phyloP scores from a whole-genome alignment of 2,329 filamentous ascomycete genomes.

The Fusarium stilboides region DNA sequence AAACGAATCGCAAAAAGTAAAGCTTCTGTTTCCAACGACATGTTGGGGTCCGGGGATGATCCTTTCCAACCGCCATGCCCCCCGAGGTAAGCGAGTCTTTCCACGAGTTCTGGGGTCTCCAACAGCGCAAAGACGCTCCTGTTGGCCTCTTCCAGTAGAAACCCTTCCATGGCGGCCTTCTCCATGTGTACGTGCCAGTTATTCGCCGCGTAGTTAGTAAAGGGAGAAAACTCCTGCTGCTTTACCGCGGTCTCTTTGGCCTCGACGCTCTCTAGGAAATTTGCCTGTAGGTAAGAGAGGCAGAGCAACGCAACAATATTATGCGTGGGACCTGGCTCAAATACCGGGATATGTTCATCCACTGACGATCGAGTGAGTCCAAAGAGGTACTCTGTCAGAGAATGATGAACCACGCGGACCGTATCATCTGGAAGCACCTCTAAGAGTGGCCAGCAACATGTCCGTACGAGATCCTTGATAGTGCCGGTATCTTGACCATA shows the following conservation, averaged over 20 bases:
- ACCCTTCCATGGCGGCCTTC: fast-evolving
- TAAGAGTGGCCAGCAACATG: conserved; percentile 22
- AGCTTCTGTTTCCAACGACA: too few relatives aligned
- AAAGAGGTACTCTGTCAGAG: conserved; percentile 36
- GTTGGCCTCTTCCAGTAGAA: background rate
- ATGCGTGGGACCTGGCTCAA: conserved; percentile 21
- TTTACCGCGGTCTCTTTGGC: background rate
- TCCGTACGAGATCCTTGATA: conserved; percentile 22
- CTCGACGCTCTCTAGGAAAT: conserved; percentile 1
- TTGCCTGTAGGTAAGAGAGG: conserved; percentile 22
- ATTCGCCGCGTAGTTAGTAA: background rate
- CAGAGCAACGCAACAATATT: conserved; percentile 22
- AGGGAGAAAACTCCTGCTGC: background rate
- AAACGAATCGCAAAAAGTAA: too few relatives aligned
- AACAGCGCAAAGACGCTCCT: background rate
- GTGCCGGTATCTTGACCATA: conserved; percentile 1
- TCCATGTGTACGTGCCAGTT: background rate
- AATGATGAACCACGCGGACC: conserved; percentile 39
- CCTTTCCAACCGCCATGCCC: too few relatives aligned
- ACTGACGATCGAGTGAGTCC: conserved; percentile 5
- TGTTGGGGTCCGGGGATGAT: too few relatives aligned
- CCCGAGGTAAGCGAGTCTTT: too few relatives aligned
- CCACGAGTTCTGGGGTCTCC: background rate
- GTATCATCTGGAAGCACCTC: conserved; percentile 40
- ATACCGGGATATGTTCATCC: background rate